Conservation (phyloP, 1,284 basidiomycete genomes). For the Cutaneotrichosporon spelunceum region DNA sequence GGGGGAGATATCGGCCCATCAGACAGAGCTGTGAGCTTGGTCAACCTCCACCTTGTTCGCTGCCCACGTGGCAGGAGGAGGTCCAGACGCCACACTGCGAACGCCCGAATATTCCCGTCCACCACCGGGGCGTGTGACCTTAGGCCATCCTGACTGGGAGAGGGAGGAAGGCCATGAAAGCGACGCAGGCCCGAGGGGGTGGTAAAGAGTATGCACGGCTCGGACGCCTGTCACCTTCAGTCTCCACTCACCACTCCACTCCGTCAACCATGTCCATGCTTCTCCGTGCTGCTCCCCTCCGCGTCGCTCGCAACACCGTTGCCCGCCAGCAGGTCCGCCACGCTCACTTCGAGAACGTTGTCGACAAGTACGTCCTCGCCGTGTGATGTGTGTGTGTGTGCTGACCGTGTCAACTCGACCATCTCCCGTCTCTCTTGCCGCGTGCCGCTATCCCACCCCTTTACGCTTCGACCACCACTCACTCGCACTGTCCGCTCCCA, state of each 20-base stretch:
- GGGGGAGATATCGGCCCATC: no score
- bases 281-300: constrained; percentile 20
- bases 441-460: neutral
- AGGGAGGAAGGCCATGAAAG: neutral
- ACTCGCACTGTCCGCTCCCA: neutral
- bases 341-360: constrained; percentile 23
- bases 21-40: neutral
- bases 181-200: neutral
- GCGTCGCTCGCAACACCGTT: constrained; percentile 17
- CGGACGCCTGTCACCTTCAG: neutral
- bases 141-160: no score
- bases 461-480: neutral
- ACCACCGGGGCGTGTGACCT: no score
- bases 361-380: constrained; percentile 21
- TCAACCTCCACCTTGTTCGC: constrained; percentile 5
- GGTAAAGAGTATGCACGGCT: neutral
- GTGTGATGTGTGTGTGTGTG: neutral
- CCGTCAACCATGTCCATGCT: constrained; percentile 20
- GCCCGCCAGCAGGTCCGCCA: constrained; percentile 20
- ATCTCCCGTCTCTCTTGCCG: neutral
- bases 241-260: constrained; percentile 14
- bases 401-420: constrained; percentile 7
- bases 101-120: constrained; percentile 7
- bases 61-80: neutral
- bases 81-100: neutral